Percentiles rank a stretch among this genome's conserved stretches.
phyloP scores from a whole-genome alignment of 306 rosid genomes.

The Oxytropis ochrocephala region DNA sequence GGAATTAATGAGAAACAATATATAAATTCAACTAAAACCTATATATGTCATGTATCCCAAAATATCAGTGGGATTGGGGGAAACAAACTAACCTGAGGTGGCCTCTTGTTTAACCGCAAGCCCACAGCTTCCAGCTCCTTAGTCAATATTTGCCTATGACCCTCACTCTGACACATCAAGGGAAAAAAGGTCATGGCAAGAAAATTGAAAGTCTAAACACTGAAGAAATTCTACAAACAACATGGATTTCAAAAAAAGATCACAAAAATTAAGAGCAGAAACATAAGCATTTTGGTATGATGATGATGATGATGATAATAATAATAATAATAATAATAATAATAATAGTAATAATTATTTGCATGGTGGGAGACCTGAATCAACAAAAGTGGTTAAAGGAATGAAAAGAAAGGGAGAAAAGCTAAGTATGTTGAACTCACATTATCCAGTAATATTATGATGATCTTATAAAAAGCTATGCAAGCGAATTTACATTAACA shows the following conservation, averaged over 20 bases:
- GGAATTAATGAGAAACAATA: neutral
- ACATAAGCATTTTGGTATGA: neutral
- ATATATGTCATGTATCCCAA: neutral
- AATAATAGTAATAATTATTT: neutral
- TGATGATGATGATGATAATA: too few relatives aligned
- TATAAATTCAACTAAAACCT: slow-evolving; percentile 11
- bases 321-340: too few relatives aligned
- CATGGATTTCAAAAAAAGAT: neutral
- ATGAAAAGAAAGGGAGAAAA: neutral
- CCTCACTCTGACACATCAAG: slow-evolving; percentile 70
- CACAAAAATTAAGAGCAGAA: neutral
- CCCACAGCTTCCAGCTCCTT: slow-evolving; percentile 99
- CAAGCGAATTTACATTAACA: neutral
- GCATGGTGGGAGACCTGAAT: neutral
- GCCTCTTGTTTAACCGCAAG: slow-evolving; percentile 89
- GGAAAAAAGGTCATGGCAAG: neutral
- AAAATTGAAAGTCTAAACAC: slow-evolving; percentile 2
- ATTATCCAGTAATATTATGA: neutral
- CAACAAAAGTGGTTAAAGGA: neutral
- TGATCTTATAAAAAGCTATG: neutral
- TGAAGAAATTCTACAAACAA: slow-evolving; percentile 9
- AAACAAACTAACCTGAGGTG: slow-evolving; percentile 75
- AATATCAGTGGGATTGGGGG: neutral
- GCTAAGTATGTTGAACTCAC: neutral
- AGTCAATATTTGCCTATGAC: slow-evolving; percentile 96